phyloP scores from a whole-genome alignment of 1,284 basidiomycete species.

The Austroboletus niveus region DNA sequence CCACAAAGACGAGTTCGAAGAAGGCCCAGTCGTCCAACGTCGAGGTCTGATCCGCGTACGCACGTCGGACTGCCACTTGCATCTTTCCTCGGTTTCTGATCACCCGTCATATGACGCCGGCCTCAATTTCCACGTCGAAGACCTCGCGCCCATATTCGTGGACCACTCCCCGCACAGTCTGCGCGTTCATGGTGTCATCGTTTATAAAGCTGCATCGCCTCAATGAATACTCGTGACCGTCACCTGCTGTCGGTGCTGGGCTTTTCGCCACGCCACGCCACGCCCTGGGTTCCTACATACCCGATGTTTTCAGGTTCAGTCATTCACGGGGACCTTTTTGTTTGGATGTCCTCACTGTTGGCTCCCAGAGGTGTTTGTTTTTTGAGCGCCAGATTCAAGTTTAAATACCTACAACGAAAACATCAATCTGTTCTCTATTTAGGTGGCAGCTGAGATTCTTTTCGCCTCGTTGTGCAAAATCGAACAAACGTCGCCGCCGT shows the following conservation, averaged over 20 bases:
- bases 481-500: background rate
- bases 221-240: constrained; percentile 9
- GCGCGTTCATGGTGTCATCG: background rate
- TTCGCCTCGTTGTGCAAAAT: constrained; percentile 1
- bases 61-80: background rate
- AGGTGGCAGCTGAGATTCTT: background rate
- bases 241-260: constrained; percentile 1
- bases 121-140: background rate
- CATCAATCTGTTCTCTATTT: background rate
- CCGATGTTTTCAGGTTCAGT: background rate
- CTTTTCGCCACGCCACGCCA: background rate
- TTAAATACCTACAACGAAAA: background rate
- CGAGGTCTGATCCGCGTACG: constrained; percentile 11
- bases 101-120: background rate
- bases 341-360: too few relatives aligned
- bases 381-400: background rate
- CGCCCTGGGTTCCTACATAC: background rate
- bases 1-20: too few relatives aligned
- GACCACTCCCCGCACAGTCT: constrained; percentile 2
- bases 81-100: constrained; percentile 1
- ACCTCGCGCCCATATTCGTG: background rate
- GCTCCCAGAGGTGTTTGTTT: background rate
- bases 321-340: constrained; percentile 21
- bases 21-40: too few relatives aligned
- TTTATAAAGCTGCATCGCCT: constrained; percentile 1